phyloP scores from a whole-genome alignment of 1,139 yeast genomes.

The Pichia norvegensis region DNA sequence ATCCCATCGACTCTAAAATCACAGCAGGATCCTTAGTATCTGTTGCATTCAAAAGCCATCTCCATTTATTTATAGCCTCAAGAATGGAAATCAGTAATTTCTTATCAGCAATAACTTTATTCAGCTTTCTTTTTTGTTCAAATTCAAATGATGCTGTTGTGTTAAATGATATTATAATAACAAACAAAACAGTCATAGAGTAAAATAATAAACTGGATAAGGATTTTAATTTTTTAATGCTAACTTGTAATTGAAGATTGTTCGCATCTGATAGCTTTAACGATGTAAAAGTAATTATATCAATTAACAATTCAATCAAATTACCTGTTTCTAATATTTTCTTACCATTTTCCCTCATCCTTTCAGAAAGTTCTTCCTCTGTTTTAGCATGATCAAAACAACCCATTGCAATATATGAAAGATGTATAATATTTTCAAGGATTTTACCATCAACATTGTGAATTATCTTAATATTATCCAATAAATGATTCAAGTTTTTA shows the following conservation, averaged over 20 bases:
- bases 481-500: background rate
- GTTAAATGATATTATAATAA: constrained; percentile 14
- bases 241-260: constrained; percentile 14
- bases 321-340: constrained; percentile 4
- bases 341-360: constrained; percentile 14
- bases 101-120: constrained; percentile 10
- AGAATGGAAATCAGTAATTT: constrained; percentile 36
- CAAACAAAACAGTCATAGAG: constrained; percentile 38
- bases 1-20: constrained; percentile 12
- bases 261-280: constrained; percentile 17
- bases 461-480: background rate
- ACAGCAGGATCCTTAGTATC: constrained; percentile 17
- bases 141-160: constrained; percentile 14
- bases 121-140: constrained; percentile 4
- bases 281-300: constrained; percentile 9
- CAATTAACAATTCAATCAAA: constrained; percentile 6
- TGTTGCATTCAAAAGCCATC: constrained; percentile 41
- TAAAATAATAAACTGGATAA: constrained; percentile 31
- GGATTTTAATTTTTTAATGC: constrained; percentile 10
- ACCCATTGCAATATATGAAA: constrained; percentile 24
- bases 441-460: constrained; percentile 6
- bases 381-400: constrained; percentile 15
- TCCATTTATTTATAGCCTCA: constrained; percentile 55
- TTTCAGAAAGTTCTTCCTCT: constrained; percentile 13
- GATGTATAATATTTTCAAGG: constrained; percentile 7